phyloP scores from a whole-genome alignment of 345 rosid genomes.

The Lepidium didymum region DNA sequence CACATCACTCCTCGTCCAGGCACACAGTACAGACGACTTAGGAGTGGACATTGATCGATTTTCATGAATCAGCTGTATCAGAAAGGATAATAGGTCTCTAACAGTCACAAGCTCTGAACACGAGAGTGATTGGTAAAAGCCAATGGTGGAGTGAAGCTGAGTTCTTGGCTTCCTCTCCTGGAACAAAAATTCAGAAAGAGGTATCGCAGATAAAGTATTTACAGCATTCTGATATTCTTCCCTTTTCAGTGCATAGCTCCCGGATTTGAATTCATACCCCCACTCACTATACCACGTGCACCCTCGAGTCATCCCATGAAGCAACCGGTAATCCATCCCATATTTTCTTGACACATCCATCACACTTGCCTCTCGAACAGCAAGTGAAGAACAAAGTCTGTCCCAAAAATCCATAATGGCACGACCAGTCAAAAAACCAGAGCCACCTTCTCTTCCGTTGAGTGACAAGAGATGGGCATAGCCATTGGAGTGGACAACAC shows the following conservation, averaged over 20 bases:
- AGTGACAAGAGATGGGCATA: constrained; percentile 62
- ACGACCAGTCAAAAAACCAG: constrained; percentile 45
- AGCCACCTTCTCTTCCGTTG: constrained; percentile 74
- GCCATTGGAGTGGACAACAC: constrained; percentile 69
- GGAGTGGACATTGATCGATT: not conserved
- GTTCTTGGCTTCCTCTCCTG: constrained; percentile 39
- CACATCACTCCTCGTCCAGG: constrained; percentile 49
- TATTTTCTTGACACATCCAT: constrained; percentile 74
- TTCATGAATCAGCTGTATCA: constrained; percentile 36
- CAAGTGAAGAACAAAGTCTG: constrained; percentile 42
- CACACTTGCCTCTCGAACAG: constrained; percentile 55
- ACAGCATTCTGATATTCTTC: constrained; percentile 47
- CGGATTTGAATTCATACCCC: constrained; percentile 60
- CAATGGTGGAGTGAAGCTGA: constrained; percentile 38
- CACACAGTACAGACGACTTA: constrained; percentile 26
- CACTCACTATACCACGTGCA: constrained; percentile 65
- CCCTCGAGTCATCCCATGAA: constrained; percentile 49
- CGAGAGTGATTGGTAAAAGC: constrained; percentile 46
- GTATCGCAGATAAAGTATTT: constrained; percentile 37
- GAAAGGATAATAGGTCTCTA: constrained; percentile 52
- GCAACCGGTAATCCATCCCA: constrained; percentile 52
- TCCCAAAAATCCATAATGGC: constrained; percentile 80
- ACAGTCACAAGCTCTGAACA: constrained; percentile 42
- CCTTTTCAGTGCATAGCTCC: constrained; percentile 51
- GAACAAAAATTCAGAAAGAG: constrained; percentile 37